These are phyloP conservation scores for Phytophthora pluvialis DNA, from an alignment of 352 stramenopile species.

Conservation along the genomic window DNA sequence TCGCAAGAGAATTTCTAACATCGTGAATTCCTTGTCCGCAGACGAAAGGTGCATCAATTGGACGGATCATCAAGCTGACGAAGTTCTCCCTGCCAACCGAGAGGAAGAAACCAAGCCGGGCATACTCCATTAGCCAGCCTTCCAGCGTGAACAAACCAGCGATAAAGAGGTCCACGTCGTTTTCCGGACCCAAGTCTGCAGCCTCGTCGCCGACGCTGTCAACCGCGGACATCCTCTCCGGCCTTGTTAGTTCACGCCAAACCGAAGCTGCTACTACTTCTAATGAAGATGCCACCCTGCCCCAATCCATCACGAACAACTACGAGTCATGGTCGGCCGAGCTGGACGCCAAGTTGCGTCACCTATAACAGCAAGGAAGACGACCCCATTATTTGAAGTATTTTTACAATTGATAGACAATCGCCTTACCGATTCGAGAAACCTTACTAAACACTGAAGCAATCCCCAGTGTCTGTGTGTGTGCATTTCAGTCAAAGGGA, in stretches of 20 bases:
- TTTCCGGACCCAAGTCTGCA: conserved; percentile 32
- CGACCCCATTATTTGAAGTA: conserved; percentile 13
- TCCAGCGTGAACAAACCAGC: conserved; percentile 35
- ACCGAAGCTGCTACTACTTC: not conserved
- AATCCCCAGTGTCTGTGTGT: too few species aligned
- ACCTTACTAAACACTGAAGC: not conserved
- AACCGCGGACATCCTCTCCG: conserved; percentile 13
- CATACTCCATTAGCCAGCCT: conserved; percentile 35
- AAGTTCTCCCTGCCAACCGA: conserved; percentile 37
- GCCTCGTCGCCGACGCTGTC: conserved; percentile 26
- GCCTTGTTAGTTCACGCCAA: not conserved
- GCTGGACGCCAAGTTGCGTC: conserved; percentile 60
- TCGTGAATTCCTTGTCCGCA: conserved; percentile 12
- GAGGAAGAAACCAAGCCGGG: conserved; percentile 15
- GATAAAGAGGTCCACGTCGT: conserved; percentile 34
- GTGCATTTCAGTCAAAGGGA: too few species aligned
- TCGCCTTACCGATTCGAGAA: conserved; percentile 1
- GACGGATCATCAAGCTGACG: conserved; percentile 54
- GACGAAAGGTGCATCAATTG: conserved; percentile 39
- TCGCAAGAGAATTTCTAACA: conserved; percentile 4
- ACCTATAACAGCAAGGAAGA: conserved; percentile 30
- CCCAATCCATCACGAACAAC: conserved; percentile 53
- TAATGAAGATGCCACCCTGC: conserved; percentile 14
- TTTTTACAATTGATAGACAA: conserved; percentile 17
- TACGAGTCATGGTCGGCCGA: conserved; percentile 60